phyloP scores from a whole-genome alignment of 352 stramenopile genomes.

The Phytophthora rubi region DNA sequence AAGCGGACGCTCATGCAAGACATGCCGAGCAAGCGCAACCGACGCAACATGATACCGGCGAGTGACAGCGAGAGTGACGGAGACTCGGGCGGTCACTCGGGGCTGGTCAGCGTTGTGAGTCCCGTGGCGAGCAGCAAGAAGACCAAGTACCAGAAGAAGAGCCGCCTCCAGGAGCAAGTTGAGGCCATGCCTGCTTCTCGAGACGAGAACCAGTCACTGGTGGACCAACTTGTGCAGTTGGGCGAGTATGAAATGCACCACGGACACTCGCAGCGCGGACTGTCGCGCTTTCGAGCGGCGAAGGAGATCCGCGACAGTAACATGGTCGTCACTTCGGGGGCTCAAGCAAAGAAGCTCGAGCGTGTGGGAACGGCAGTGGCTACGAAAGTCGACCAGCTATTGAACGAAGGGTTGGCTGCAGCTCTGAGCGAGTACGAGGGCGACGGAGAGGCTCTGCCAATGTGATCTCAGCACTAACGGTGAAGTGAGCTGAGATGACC shows the following conservation, averaged over 20 bases:
- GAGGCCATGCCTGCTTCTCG: slow-evolving; percentile 37
- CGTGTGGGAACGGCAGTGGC: slow-evolving; percentile 53
- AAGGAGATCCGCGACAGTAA: slow-evolving; percentile 53
- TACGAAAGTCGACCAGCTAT: slow-evolving; percentile 65
- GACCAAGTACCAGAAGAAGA: slow-evolving; percentile 40
- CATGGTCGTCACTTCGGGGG: slow-evolving; percentile 61
- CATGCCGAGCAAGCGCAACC: slow-evolving; percentile 27
- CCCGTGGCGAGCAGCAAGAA: slow-evolving; percentile 40
- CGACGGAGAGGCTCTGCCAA: slow-evolving; percentile 25
- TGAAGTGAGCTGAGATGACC: slow-evolving; percentile 11
- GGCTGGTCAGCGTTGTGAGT: slow-evolving; percentile 15
- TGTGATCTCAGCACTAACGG: neutral
- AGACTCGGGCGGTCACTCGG: neutral
- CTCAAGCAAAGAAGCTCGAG: slow-evolving; percentile 59
- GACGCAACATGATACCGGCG: slow-evolving; percentile 14
- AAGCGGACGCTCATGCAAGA: slow-evolving; percentile 35
- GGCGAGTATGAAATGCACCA: slow-evolving; percentile 61
- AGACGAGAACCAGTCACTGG: slow-evolving; percentile 63
- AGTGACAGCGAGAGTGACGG: slow-evolving; percentile 14
- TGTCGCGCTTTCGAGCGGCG: slow-evolving; percentile 64
- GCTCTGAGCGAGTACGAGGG: slow-evolving; percentile 61
- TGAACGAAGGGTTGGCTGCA: slow-evolving; percentile 53
- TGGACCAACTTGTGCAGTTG: slow-evolving; percentile 64
- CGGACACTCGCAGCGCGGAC: slow-evolving; percentile 56
- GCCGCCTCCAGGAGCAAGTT: slow-evolving; percentile 51